phyloP scores from a whole-genome alignment of 257 asterid species.

The Cynanchum wilfordii region DNA sequence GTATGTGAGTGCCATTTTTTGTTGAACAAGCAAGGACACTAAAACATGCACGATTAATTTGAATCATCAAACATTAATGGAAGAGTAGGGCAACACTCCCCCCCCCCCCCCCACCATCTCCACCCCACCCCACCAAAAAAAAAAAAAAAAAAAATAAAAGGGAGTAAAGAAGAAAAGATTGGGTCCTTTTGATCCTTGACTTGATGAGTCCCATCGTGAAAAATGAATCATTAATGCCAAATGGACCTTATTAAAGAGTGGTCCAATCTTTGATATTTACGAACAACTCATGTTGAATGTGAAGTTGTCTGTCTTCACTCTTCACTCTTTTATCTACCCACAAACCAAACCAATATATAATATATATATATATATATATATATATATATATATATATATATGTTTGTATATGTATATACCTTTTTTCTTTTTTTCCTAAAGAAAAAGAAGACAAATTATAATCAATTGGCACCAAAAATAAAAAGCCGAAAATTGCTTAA shows the following conservation, averaged over 20 bases:
- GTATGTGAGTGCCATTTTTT: neutral
- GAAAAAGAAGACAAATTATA: neutral
- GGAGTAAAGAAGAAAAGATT: neutral
- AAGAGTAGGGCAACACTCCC: neutral
- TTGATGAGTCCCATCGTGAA: conserved; percentile 1
- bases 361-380: too few relatives aligned
- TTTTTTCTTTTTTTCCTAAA: neutral
- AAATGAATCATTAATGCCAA: conserved; percentile 4
- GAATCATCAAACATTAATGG: neutral
- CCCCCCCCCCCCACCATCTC: too few relatives aligned
- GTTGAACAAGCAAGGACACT: neutral
- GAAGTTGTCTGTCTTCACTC: neutral
- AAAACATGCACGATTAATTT: neutral
- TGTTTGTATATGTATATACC: too few relatives aligned
- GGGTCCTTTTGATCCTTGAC: conserved; percentile 1
- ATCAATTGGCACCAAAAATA: neutral
- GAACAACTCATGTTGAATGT: conserved; percentile 11
- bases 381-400: too few relatives aligned
- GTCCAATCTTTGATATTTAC: conserved; percentile 14
- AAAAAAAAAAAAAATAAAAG: neutral
- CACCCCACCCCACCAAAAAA: too few relatives aligned
- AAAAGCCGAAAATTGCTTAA: conserved; percentile 6
- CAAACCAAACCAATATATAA: too few relatives aligned
- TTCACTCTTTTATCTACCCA: neutral
- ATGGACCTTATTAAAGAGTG: conserved; percentile 6